phyloP scores from a whole-genome alignment of 345 rosid genomes.

The Odontarrhena argentea region DNA sequence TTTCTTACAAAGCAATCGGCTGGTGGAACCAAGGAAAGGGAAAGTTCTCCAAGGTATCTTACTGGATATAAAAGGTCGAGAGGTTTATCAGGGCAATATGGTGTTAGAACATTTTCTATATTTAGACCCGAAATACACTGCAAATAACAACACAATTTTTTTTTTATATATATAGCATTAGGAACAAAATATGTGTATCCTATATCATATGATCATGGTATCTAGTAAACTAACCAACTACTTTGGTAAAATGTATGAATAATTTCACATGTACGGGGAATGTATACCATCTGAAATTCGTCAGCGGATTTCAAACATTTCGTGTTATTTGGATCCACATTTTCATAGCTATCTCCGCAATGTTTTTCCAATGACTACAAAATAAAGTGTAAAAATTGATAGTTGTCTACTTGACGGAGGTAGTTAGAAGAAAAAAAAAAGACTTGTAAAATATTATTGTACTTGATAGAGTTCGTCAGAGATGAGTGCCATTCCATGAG shows the following conservation, averaged over 20 bases:
- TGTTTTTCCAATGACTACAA: constrained; percentile 22
- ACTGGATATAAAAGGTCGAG: neutral
- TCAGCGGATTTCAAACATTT: constrained; percentile 4
- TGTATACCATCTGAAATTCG: neutral
- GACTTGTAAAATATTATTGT: neutral
- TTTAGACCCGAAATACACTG: neutral
- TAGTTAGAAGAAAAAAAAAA: too few species aligned
- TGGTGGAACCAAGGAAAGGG: neutral
- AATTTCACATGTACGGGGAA: too few species aligned
- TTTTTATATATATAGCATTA: neutral
- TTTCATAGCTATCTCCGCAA: neutral
- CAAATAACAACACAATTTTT: neutral
- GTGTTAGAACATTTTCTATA: neutral
- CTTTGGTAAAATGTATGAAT: too few species aligned
- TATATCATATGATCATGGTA: too few species aligned
- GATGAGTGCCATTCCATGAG: neutral
- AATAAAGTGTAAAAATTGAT: neutral
- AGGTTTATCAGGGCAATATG: neutral
- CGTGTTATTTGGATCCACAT: constrained; percentile 12
- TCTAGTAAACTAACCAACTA: too few species aligned
- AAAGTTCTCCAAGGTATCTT: neutral
- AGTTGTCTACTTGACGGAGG: too few species aligned
- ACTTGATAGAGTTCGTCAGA: constrained; percentile 24
- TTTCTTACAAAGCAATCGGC: constrained; percentile 7
- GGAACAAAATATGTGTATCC: too few species aligned